Evolutionary conservation across 148 eudicot genomes (phyloP).

Genomic region (Fagopyrum tataricum): DNA sequence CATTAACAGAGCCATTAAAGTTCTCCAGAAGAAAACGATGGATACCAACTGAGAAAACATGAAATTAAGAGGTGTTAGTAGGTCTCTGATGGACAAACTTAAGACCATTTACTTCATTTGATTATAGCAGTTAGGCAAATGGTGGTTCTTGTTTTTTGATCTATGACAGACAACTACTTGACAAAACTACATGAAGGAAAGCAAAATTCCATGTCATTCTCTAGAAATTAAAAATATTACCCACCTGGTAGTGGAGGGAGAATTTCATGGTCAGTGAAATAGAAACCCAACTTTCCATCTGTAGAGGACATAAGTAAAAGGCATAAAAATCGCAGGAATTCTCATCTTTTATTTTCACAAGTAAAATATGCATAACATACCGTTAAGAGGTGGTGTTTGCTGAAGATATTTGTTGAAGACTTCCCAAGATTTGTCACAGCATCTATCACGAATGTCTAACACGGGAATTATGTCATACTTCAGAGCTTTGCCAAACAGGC

Average conservation of each 20-base stretch:
- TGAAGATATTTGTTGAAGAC: conserved; percentile 53
- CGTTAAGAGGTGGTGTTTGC: conserved; percentile 83
- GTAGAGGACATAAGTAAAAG: conserved; percentile 7
- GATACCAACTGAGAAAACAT: conserved; percentile 48
- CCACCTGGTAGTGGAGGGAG: conserved; percentile 88
- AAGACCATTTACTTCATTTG: not conserved
- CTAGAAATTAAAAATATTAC: not conserved
- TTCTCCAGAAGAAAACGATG: conserved; percentile 68
- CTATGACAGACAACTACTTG: not conserved
- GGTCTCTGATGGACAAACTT: not conserved
- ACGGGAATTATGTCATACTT: conserved; percentile 8
- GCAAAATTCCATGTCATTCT: not conserved
- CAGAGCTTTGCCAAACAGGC: not conserved
- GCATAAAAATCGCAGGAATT: not conserved
- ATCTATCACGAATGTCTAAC: conserved; percentile 65
- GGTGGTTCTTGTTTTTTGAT: not conserved
- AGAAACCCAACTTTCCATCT: conserved; percentile 95
- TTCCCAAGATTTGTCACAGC: conserved; percentile 80
- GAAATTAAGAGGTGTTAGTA: conserved; percentile 1
- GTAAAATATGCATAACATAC: conserved; percentile 25
- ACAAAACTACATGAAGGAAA: not conserved
- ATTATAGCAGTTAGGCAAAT: not conserved
- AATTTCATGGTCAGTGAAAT: conserved; percentile 88
- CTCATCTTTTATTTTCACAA: not conserved
- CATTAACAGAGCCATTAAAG: conserved; percentile 51